Percentiles rank a stretch among this genome's conserved stretches.
phyloP scores from a whole-genome alignment of 768 basidiomycete species.

The Pisolithus orientalis region DNA sequence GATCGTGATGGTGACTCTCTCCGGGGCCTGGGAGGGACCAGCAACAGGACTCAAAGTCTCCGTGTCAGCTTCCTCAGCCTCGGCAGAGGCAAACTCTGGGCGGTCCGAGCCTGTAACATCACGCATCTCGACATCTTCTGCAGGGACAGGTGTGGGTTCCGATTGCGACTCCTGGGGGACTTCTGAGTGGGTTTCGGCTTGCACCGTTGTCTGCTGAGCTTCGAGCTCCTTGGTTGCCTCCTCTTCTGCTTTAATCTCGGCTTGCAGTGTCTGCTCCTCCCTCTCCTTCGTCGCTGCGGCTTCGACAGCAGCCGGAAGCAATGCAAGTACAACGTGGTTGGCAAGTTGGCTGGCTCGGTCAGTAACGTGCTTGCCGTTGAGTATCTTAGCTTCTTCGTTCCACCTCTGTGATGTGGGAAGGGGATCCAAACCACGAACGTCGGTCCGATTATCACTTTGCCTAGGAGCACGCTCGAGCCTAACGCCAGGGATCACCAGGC shows the following conservation, averaged over 20 bases:
- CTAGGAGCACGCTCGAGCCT: slow-evolving; percentile 53
- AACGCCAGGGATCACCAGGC: slow-evolving; percentile 45
- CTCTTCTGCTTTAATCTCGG: slow-evolving; percentile 53
- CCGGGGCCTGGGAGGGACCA: slow-evolving; percentile 34
- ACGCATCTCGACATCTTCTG: slow-evolving; percentile 45
- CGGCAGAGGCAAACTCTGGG: slow-evolving; percentile 15
- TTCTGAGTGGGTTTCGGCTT: slow-evolving; percentile 10
- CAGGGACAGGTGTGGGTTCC: slow-evolving; percentile 16
- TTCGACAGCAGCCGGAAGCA: slow-evolving; percentile 77
- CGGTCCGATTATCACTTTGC: slow-evolving; percentile 40
- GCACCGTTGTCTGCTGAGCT: slow-evolving; percentile 19
- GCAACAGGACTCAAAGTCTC: slow-evolving; percentile 16
- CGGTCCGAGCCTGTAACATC: slow-evolving; percentile 31
- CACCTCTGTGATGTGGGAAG: slow-evolving; percentile 80
- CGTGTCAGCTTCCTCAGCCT: slow-evolving; percentile 14
- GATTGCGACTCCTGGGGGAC: slow-evolving; percentile 5
- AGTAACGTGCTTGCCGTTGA: slow-evolving; percentile 67
- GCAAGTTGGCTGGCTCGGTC: slow-evolving; percentile 61
- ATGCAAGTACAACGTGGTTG: slow-evolving; percentile 64
- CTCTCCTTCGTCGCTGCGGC: slow-evolving; percentile 37
- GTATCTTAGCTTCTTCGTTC: slow-evolving; percentile 80
- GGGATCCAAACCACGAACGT: slow-evolving; percentile 57
- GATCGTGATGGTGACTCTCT: slow-evolving; percentile 83
- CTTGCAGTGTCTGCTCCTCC: slow-evolving; percentile 33
- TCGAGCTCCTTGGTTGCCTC: slow-evolving; percentile 33